Percentiles rank a stretch among this genome's conserved stretches.
Conservation (phyloP, 108 stramenopile species). For the Chaetoceros tenuissimus region DNA sequence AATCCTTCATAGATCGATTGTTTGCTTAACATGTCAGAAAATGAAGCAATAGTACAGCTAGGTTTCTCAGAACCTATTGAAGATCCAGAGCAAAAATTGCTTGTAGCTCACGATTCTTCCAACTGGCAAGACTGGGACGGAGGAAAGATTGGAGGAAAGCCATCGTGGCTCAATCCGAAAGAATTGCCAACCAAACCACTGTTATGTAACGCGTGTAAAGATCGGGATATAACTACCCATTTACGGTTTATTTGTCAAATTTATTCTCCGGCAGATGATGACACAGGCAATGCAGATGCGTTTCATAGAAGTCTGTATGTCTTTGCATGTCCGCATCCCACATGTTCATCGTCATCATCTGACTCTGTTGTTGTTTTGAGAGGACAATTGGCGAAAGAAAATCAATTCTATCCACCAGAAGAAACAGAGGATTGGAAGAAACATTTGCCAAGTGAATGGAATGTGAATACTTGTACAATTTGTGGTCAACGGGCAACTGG, state of each 20-base stretch:
- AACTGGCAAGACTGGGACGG: conserved; percentile 76
- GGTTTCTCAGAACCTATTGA: conserved; percentile 34
- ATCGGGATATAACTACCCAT: conserved; percentile 10
- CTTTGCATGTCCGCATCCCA: conserved; percentile 54
- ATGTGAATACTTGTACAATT: conserved; percentile 52
- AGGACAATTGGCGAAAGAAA: conserved; percentile 53
- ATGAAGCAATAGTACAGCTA: too few relatives aligned
- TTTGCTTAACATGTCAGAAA: too few relatives aligned
- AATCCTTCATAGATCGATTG: too few relatives aligned
- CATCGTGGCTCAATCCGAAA: conserved; percentile 70
- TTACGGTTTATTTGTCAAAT: conserved; percentile 57
- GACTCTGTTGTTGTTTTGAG: conserved; percentile 51
- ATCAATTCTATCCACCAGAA: conserved; percentile 66
- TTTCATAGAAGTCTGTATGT: conserved; percentile 81
- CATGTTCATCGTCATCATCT: conserved; percentile 6
- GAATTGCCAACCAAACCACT: conserved; percentile 37
- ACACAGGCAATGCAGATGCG: conserved; percentile 26
- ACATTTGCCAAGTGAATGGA: conserved; percentile 42
- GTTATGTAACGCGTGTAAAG: conserved; percentile 15
- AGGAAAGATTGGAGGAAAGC: conserved; percentile 65
- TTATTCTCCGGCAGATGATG: conserved; percentile 68
- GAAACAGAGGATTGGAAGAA: conserved; percentile 30
- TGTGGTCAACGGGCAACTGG: conserved; percentile 57
- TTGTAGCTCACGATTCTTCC: conserved; percentile 38
- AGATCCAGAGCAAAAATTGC: conserved; percentile 15